These are phyloP conservation scores for Macrocybe gigantea DNA, from an alignment of 768 basidiomycete genomes.

Conservation along the genomic window DNA sequence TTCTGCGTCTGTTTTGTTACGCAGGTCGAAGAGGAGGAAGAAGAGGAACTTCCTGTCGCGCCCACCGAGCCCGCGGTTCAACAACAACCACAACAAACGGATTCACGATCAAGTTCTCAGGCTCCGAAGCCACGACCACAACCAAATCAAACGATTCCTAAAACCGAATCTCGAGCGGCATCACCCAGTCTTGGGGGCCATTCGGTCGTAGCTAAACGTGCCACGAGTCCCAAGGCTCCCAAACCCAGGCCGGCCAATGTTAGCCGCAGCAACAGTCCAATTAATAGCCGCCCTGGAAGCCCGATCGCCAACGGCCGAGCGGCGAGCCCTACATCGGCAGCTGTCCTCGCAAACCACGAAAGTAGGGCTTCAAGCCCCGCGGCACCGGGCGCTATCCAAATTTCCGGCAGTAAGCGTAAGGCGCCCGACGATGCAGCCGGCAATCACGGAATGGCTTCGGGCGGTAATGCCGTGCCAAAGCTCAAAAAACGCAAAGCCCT, in stretches of 20 bases:
- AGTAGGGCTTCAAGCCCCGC: conserved; percentile 29
- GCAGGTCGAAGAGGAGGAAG: conserved; percentile 69
- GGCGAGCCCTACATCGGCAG: conserved; percentile 27
- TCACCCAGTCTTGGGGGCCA: conserved; percentile 66
- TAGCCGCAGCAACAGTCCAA: conserved; percentile 57
- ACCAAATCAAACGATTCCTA: conserved; percentile 24
- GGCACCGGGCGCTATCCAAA: conserved; percentile 13
- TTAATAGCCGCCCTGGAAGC: conserved; percentile 51
- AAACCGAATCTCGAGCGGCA: conserved; percentile 45
- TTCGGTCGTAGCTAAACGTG: conserved; percentile 76
- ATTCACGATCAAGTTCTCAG: conserved; percentile 40
- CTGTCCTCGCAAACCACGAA: conserved; percentile 14
- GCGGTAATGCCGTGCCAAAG: conserved; percentile 20
- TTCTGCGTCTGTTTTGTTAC: conserved; percentile 7
- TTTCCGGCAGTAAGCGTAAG: conserved; percentile 37
- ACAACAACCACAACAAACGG: conserved; percentile 40
- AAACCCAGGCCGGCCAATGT: conserved; percentile 45
- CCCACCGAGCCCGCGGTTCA: conserved; percentile 38
- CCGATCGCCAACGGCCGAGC: conserved; percentile 38
- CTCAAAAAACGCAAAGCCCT: conserved; percentile 58
- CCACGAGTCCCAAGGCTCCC: conserved; percentile 72
- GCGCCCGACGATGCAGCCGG: conserved; percentile 30
- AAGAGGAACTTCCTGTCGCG: conserved; percentile 54
- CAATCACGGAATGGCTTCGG: conserved; percentile 9
- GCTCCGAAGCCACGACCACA: conserved; percentile 31